Percentiles rank a stretch among this genome's conserved stretches.
These are phyloP conservation scores for Salicornia ramosissima DNA, from an alignment of 148 eudicot species.

Conservation along the genomic window DNA sequence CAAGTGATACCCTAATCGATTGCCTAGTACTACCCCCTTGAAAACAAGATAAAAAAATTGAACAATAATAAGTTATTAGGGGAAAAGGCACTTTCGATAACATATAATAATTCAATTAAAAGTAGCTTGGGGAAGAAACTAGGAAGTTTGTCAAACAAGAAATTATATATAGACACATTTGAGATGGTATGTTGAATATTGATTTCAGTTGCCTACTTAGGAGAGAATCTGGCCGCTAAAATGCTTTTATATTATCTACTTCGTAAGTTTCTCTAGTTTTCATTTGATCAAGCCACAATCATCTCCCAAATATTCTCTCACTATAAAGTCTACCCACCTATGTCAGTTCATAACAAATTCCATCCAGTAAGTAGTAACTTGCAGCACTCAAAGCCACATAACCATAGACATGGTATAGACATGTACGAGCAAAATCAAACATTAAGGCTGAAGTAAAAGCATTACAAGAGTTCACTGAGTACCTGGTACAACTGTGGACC, in stretches of 20 bases:
- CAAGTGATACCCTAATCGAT: no score
- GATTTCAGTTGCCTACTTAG: neutral
- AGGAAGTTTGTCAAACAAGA: no score
- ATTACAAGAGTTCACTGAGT: constrained; percentile 1
- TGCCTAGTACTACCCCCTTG: no score
- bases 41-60: no score
- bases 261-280: no score
- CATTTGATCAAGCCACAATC: neutral
- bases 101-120: no score
- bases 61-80: no score
- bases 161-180: no score
- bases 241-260: neutral
- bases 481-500: constrained; percentile 99
- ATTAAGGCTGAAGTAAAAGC: neutral
- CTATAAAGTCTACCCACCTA: neutral
- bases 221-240: neutral
- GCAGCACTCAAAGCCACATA: neutral
- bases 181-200: neutral
- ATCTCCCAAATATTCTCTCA: neutral
- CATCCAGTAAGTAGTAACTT: neutral
- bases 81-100: no score
- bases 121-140: no score
- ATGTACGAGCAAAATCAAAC: neutral
- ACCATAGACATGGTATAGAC: neutral
- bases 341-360: neutral